Base-by-base conservation (phyloP, 2,329 filamentous ascomycete species). In the Talaromyces sp. region DNA sequence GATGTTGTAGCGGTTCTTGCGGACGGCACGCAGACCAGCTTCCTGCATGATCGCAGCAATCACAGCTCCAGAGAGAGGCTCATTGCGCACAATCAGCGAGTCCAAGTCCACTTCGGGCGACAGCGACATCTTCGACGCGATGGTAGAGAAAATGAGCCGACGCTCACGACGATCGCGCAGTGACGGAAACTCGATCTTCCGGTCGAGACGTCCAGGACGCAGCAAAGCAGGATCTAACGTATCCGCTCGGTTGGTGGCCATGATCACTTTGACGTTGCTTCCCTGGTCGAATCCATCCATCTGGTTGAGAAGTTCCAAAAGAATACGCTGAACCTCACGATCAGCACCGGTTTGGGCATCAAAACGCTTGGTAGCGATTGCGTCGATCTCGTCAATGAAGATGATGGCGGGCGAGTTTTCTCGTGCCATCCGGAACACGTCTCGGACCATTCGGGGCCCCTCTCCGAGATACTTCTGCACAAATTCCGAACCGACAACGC, bases 201-300 rank as follows among this genome's bases (percentile, higher is more conserved):
- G 86, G 79, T 99, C 95, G 63, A 99, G 83, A 76, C 95, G 90
- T 70, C 94, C 94, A 51, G 94, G 94, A 80, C 94, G 89, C 61
- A 99, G 84, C 70, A 99, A 82, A 1, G 94, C 94, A 36, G 94
- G 94, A 73, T 99, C 94, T 56, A 99, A 86, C 0, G 94, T 98
- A 76, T 98, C 94, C 14, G 94, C 95, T 79, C 95, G 85, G 83
- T 99, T 99, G 63, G 95, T 98, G 86, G 71, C 95, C 95, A 99
- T 99, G 81, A 99, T 99, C 75, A 99, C 95, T 83, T 99, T 99
- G 79, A 99, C 95, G 78, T 99, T 99, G 76, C 92, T 91, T 0
- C 92, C 96, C 79, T 99, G 95, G 77, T 99, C 95, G 82, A 99
- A 99, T 67, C 95, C 95, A 76, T 99, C 95, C 95, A 99, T 99